Conservation (phyloP, 495 filamentous ascomycete genomes). For the Oidiodendron maius region DNA sequence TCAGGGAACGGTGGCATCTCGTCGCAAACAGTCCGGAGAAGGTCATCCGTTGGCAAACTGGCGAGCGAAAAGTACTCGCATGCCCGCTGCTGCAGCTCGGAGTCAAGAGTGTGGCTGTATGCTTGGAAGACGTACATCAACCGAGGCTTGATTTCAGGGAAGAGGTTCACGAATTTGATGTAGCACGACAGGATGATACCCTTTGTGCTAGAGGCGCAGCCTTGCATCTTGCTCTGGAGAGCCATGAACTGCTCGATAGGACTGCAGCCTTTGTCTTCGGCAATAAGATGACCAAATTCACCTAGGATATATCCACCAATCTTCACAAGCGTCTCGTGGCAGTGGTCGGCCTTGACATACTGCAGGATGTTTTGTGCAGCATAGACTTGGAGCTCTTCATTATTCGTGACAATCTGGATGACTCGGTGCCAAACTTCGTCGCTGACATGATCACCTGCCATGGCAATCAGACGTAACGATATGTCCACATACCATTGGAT, state of each 20-base stretch:
- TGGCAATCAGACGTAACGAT: constrained; percentile 86
- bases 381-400: constrained; percentile 96
- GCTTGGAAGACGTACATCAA: constrained; percentile 82
- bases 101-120: constrained; percentile 92
- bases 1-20: constrained; percentile 99
- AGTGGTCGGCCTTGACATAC: constrained; percentile 85
- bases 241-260: constrained; percentile 98
- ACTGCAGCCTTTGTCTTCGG: constrained; percentile 87
- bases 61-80: constrained; percentile 93
- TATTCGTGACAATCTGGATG: constrained; percentile 98
- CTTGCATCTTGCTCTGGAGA: constrained; percentile 82
- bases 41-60: constrained; percentile 79
- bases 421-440: constrained; percentile 99
- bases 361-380: constrained; percentile 86
- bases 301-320: constrained; percentile 94
- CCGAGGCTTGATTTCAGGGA: constrained; percentile 97
- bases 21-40: constrained; percentile 92
- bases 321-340: constrained; percentile 95
- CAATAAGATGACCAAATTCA: constrained; percentile 96
- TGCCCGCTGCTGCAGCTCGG: constrained; percentile 92
- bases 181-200: constrained; percentile 94
- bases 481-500: constrained; percentile 99
- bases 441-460: constrained; percentile 97
- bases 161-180: constrained; percentile 96
- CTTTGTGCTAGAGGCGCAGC: constrained; percentile 80